These are phyloP conservation scores for Phytopythium montanum DNA, from an alignment of 352 stramenopile species.

Conservation along the genomic window DNA sequence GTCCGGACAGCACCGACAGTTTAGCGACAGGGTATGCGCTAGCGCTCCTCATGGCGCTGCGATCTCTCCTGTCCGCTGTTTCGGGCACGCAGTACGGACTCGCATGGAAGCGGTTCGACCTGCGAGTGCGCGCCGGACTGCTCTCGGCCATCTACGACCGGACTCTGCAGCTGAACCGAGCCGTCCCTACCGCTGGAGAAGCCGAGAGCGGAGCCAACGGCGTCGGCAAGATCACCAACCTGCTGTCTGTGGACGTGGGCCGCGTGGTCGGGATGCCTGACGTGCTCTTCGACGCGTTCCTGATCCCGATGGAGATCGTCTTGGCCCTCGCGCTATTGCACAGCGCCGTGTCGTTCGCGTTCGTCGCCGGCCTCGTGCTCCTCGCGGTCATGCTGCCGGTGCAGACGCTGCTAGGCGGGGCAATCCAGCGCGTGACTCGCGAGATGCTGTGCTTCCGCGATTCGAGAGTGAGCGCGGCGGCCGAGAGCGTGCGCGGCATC, in stretches of 20 bases:
- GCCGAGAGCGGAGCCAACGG: slow-evolving; percentile 19
- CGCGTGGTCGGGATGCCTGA: slow-evolving; percentile 66
- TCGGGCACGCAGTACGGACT: slow-evolving; percentile 78
- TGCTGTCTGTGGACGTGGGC: slow-evolving; percentile 77
- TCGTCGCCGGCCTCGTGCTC: slow-evolving; percentile 72
- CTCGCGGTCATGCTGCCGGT: slow-evolving; percentile 83
- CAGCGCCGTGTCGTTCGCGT: slow-evolving; percentile 80
- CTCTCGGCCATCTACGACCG: slow-evolving; percentile 67
- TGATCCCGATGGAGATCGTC: slow-evolving; percentile 72
- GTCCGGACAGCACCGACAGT: slow-evolving; percentile 19
- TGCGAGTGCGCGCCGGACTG: slow-evolving; percentile 65
- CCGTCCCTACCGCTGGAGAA: slow-evolving; percentile 27
- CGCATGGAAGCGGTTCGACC: slow-evolving; percentile 73
- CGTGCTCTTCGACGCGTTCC: slow-evolving; percentile 74
- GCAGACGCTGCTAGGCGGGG: slow-evolving; percentile 69
- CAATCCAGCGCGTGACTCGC: slow-evolving; percentile 71
- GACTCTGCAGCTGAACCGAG: slow-evolving; percentile 21
- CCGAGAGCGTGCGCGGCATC: slow-evolving; percentile 69
- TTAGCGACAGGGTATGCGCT: slow-evolving; percentile 54
- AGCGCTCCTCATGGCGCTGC: slow-evolving; percentile 41
- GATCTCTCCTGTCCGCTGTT: slow-evolving; percentile 54
- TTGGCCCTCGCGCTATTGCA: slow-evolving; percentile 74
- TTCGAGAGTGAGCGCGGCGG: slow-evolving; percentile 59
- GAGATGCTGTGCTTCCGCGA: slow-evolving; percentile 82
- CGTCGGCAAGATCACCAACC: slow-evolving; percentile 69